These are phyloP conservation scores for Ophiostoma fasciatum DNA, from an alignment of 2,329 filamentous ascomycete genomes.

Conservation along the genomic window DNA sequence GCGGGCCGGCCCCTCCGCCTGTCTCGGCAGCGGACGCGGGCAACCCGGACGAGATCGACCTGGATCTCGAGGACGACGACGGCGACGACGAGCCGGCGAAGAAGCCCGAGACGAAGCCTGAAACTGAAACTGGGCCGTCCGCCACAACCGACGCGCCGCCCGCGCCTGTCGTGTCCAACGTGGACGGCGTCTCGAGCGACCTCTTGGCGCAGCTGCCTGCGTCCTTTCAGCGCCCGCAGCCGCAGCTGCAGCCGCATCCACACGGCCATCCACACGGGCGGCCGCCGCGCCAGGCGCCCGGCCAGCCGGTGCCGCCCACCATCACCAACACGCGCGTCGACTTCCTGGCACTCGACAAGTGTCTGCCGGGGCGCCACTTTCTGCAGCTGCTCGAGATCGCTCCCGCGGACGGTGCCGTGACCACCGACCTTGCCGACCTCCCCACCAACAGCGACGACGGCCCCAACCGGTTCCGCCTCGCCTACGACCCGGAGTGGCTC, in stretches of 20 bases:
- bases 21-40: conserved; percentile 4
- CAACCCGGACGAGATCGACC: conserved; percentile 57
- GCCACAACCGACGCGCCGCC: too few species aligned
- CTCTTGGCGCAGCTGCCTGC: conserved; percentile 62
- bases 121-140: too few species aligned
- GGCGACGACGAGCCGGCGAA: conserved; percentile 13
- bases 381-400: conserved; percentile 60
- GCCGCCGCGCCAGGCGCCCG: conserved; percentile 19
- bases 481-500: conserved; percentile 91
- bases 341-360: conserved; percentile 89
- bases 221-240: conserved; percentile 43
- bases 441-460: not conserved
- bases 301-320: conserved; percentile 49
- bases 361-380: conserved; percentile 63
- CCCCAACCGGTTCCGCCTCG: conserved; percentile 35
- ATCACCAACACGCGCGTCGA: conserved; percentile 68
- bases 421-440: conserved; percentile 1
- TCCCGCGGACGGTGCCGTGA: conserved; percentile 25
- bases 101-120: not conserved
- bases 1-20: not conserved
- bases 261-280: conserved; percentile 16
- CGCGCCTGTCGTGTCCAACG: not conserved
- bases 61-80: conserved; percentile 46
- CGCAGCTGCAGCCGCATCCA: conserved; percentile 12
- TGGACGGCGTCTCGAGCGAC: conserved; percentile 38